Percentiles rank a stretch among this genome's conserved stretches.
These are phyloP conservation scores for Tricladium varicosporioides DNA, from an alignment of 2,329 filamentous ascomycete genomes.

Conservation along the genomic window DNA sequence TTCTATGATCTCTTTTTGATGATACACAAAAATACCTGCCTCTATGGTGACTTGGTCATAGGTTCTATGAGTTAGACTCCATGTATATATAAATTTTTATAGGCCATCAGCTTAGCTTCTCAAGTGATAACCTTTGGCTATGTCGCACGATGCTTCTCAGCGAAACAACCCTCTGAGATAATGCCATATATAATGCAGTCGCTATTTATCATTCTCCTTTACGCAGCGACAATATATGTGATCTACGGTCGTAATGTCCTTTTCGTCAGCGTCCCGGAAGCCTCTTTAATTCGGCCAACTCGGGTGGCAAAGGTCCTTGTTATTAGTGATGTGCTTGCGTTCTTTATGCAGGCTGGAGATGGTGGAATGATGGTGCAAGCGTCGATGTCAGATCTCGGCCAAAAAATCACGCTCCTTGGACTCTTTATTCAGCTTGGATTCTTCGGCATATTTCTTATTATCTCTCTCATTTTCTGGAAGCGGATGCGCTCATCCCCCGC, in stretches of 20 bases:
- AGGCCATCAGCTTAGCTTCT: too few species aligned
- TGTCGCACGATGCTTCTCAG: constrained; percentile 15
- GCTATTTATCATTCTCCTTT: constrained; percentile 31
- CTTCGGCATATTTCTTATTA: constrained; percentile 45
- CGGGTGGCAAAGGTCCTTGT: constrained; percentile 57
- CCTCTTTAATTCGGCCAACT: constrained; percentile 38
- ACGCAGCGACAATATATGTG: constrained; percentile 35
- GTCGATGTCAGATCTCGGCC: background rate
- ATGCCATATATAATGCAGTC: constrained; percentile 31
- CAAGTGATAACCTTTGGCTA: constrained; percentile 28
- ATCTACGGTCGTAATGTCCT: constrained; percentile 29
- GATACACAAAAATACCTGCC: too few species aligned
- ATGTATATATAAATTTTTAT: too few species aligned
- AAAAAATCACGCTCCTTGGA: constrained; percentile 37
- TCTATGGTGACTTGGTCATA: too few species aligned
- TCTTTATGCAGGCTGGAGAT: constrained; percentile 46
- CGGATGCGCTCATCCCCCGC: constrained; percentile 5
- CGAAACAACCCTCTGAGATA: constrained; percentile 31
- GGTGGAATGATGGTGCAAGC: constrained; percentile 21
- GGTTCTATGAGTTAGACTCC: too few species aligned
- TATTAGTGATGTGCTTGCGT: constrained; percentile 50
- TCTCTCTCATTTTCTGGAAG: constrained; percentile 6
- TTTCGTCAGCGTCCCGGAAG: constrained; percentile 10
- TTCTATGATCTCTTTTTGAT: too few species aligned
- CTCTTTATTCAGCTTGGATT: constrained; percentile 47